Evolutionary conservation across 768 basidiomycete genomes (phyloP).

Genomic region (Peribolospora baueri): DNA sequence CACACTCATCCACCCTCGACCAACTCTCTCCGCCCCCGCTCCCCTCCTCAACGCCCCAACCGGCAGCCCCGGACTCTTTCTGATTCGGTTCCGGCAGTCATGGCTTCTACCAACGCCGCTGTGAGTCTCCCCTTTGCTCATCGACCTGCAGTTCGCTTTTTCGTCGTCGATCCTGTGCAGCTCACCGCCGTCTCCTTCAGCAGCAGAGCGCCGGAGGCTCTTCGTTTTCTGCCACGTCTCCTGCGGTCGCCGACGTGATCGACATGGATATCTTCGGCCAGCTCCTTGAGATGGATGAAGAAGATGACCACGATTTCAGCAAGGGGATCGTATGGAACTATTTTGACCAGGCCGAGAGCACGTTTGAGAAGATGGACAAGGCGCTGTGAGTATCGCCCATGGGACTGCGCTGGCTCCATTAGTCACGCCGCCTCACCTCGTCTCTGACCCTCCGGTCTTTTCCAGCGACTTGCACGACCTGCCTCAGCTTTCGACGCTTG

Average conservation of each 20-base stretch:
- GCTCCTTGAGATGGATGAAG: conserved; percentile 75
- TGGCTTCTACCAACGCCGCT: no score
- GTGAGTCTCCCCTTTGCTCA: no score
- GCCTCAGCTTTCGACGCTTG: conserved; percentile 39
- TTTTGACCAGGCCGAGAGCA: conserved; percentile 50
- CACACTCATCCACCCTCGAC: no score
- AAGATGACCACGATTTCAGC: conserved; percentile 41
- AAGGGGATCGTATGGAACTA: conserved; percentile 53
- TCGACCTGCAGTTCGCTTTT: no score
- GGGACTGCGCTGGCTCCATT: conserved; percentile 8
- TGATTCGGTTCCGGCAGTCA: no score
- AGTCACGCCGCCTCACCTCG: conserved; percentile 1
- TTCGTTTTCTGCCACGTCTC: no score
- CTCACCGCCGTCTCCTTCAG: no score
- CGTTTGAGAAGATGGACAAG: conserved; percentile 52
- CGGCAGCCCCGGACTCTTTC: no score
- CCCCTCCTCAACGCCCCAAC: no score
- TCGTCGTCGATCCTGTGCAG: no score
- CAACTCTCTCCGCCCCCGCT: no score
- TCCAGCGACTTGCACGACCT: conserved; percentile 26
- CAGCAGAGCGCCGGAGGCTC: no score
- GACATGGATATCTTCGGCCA: conserved; percentile 62
- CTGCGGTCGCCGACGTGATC: conserved; percentile 23
- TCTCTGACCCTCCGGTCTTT: neutral
- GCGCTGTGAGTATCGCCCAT: conserved; percentile 35